Evolutionary conservation across 371 early-diverging fungal genomes (phyloP), one percentile per base, ranked within the genome.

Genomic region (Chytridium lagenaria): DNA sequence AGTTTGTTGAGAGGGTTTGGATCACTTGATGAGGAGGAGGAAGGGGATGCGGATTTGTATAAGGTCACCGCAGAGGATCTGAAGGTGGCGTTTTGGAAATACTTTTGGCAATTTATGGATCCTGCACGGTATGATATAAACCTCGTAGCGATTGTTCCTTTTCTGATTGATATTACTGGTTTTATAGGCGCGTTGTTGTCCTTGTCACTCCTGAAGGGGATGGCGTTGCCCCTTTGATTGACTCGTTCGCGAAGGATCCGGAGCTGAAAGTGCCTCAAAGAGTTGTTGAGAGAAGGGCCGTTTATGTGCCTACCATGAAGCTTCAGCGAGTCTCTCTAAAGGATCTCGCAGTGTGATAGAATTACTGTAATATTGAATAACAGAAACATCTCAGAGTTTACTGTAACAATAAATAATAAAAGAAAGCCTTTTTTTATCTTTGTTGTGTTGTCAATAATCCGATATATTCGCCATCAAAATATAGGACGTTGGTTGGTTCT

Each of bases 21-120:
- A 7, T 44, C 76, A 16, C 61, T 81, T n/a, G 77, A 79, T 15
- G 78, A 78, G 50, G 77, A 84, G 40, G 59, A 50, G 15, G 59
- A 5, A 26, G 44, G 73, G 34, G 68, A 82, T 1, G 37, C 69
- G 34, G 55, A 64, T 1, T 73, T 90, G 23, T 83, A 86, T 71
- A 69, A 65, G 50, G 85, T 90, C 26, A 81, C 81, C 1, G 69
- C 52, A 23, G 66, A 50, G 0, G 89, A 88, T 72, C 68, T 90
- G 68, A 77, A 75, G 59, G 59, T 81, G 2, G 89, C 85, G 16
- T 85, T 80, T 63, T 59, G 69, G 44, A 78, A 74, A 64, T 87
- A 88, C 67, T 88, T 85, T 68, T 68, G 73, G 52, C 80, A 80
- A 70, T 90, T 90, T 78, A 74, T 89, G 31, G 72, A 75, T 30